Percentiles rank a stretch among this genome's conserved stretches.
Conservation (phyloP, 108 stramenopile genomes). For the Aureococcus anophagefferens region DNA sequence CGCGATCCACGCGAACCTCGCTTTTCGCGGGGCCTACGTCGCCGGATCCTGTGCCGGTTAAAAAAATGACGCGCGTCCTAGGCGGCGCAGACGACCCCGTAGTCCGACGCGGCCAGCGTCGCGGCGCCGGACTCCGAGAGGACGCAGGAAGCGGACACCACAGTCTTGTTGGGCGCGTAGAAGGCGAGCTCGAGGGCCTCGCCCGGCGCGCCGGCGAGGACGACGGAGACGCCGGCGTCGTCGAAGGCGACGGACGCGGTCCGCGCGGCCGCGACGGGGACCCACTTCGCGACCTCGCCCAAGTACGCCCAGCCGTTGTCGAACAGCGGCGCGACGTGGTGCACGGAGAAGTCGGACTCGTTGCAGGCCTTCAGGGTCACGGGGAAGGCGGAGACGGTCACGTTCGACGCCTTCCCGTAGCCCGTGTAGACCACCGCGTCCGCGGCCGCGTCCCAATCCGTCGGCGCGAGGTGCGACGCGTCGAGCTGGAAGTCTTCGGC, state of each 20-base stretch:
- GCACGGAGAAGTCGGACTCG: not conserved
- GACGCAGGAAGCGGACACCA: no score
- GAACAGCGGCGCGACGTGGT: not conserved
- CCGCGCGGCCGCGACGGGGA: slow-evolving; percentile 10
- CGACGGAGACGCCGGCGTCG: not conserved
- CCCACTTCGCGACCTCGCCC: slow-evolving; percentile 10
- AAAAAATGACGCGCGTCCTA: no score
- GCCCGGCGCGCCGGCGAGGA: not conserved
- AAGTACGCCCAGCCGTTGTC: slow-evolving; percentile 2
- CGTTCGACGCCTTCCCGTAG: not conserved
- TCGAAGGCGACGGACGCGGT: not conserved
- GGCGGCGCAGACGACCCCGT: no score
- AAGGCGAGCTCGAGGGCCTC: not conserved
- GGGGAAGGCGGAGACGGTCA: no score
- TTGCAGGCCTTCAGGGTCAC: not conserved
- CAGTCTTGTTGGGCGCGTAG: no score
- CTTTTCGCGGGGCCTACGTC: no score
- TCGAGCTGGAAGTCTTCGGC: not conserved
- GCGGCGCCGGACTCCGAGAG: no score
- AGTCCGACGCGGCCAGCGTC: no score
- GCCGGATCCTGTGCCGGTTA: no score
- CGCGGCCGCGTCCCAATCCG: not conserved
- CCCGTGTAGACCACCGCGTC: not conserved
- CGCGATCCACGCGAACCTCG: no score
- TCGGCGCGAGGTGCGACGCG: not conserved